phyloP scores from a whole-genome alignment of 2,329 filamentous ascomycete species.

The Pseudogymnoascus sp. region DNA sequence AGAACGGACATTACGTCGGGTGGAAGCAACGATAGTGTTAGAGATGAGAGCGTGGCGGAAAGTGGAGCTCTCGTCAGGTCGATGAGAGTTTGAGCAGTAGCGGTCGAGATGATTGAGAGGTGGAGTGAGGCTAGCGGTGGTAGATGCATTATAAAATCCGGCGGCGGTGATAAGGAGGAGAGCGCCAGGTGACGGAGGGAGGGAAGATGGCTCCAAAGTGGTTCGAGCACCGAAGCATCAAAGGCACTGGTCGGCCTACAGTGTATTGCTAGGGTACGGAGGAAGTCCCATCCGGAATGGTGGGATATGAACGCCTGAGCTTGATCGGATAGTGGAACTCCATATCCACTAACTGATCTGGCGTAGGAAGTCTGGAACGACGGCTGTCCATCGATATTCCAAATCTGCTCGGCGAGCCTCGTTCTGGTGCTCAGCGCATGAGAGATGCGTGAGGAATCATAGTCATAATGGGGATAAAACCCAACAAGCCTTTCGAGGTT shows the following conservation, averaged over 20 bases:
- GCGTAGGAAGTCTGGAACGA: background rate
- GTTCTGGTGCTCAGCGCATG: constrained; percentile 52
- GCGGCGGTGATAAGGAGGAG: constrained; percentile 45
- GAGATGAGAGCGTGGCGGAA: constrained; percentile 43
- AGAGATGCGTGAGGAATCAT: constrained; percentile 49
- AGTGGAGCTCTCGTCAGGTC: constrained; percentile 51
- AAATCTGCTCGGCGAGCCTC: constrained; percentile 51
- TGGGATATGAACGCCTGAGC: constrained; percentile 41
- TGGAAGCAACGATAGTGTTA: constrained; percentile 41
- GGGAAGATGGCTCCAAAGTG: constrained; percentile 44
- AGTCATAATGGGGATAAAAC: constrained; percentile 46
- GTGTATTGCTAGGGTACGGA: constrained; percentile 52
- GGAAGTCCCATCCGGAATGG: constrained; percentile 48
- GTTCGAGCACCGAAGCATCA: constrained; percentile 45
- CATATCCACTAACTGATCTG: constrained; percentile 26
- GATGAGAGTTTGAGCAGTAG: constrained; percentile 45
- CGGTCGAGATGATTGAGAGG: constrained; percentile 48
- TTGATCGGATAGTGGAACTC: constrained; percentile 35
- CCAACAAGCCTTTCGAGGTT: constrained; percentile 55
- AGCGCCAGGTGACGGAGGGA: constrained; percentile 52
- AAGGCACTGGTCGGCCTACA: constrained; percentile 49
- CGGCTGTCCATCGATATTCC: constrained; percentile 39
- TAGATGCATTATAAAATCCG: constrained; percentile 30
- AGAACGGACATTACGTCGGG: constrained; percentile 51
- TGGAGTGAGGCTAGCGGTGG: constrained; percentile 50